Percentiles rank a stretch among this genome's conserved stretches.
Evolutionary conservation across 345 rosid species (phyloP).

Genomic region (Nasturtium officinale): DNA sequence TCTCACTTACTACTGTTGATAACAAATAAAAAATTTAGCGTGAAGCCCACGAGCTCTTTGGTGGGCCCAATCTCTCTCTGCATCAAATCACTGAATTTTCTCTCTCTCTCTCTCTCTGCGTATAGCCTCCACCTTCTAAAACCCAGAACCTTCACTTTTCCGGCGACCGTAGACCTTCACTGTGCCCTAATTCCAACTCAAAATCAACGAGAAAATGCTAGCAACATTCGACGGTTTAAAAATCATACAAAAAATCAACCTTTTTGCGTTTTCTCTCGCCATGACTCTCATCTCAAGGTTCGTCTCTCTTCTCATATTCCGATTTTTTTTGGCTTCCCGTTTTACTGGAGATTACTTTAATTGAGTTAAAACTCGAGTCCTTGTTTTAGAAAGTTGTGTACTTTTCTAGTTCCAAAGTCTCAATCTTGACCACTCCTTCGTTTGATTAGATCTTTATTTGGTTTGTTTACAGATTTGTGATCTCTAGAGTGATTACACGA

Average conservation of each 20-base stretch:
- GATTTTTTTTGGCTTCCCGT: not conserved
- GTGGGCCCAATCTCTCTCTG: slow-evolving; percentile 18
- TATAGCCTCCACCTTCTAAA: slow-evolving; percentile 19
- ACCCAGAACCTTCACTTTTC: slow-evolving; percentile 31
- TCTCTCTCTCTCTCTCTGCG: not conserved
- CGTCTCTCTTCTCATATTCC: slow-evolving; percentile 3
- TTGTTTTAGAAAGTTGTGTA: not conserved
- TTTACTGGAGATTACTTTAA: not conserved
- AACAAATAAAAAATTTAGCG: slow-evolving; percentile 2
- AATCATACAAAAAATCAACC: not conserved
- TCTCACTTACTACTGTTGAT: not conserved
- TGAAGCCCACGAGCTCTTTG: slow-evolving; percentile 36
- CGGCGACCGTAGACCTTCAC: slow-evolving; percentile 1
- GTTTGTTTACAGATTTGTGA: slow-evolving; percentile 59
- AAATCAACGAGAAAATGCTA: slow-evolving; percentile 36
- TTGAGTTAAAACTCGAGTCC: slow-evolving; percentile 5
- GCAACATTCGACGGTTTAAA: not conserved
- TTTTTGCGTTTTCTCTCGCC: not conserved
- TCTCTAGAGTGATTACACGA: slow-evolving; percentile 48
- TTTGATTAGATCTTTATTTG: slow-evolving; percentile 16
- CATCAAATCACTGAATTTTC: slow-evolving; percentile 22
- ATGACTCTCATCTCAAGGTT: slow-evolving; percentile 43
- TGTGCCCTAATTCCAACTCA: not conserved
- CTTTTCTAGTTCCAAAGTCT: slow-evolving; percentile 3
- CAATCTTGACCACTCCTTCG: not conserved